These are phyloP conservation scores for Pleurotus citrinopileatus DNA, from an alignment of 768 basidiomycete species.

Conservation along the genomic window DNA sequence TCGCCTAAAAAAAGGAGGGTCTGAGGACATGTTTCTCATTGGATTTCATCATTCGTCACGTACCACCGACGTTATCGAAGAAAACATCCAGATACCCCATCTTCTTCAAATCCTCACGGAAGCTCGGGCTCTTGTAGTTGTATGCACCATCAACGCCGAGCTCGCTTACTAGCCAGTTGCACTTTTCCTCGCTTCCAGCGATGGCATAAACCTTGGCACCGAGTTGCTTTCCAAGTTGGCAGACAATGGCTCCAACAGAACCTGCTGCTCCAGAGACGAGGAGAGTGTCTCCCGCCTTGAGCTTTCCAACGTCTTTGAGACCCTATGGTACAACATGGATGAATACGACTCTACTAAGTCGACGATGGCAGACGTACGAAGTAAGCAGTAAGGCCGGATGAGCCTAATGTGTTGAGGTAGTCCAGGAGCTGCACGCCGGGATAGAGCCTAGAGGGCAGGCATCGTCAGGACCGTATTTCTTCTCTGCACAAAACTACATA, in stretches of 20 bases:
- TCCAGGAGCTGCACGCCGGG: constrained; percentile 65
- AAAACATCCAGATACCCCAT: constrained; percentile 81
- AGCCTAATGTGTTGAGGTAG: constrained; percentile 78
- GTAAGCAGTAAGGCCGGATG: constrained; percentile 82
- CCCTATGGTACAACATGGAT: constrained; percentile 46
- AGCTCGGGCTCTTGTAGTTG: constrained; percentile 83
- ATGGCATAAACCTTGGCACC: constrained; percentile 87
- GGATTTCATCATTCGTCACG: constrained; percentile 11
- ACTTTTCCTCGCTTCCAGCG: constrained; percentile 83
- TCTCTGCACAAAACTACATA: constrained; percentile 30
- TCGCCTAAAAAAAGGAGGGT: constrained; percentile 46
- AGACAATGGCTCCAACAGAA: constrained; percentile 79
- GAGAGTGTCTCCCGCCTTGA: constrained; percentile 83
- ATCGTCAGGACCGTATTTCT: neutral
- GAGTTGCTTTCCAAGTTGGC: constrained; percentile 77
- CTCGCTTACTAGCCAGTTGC: constrained; percentile 80
- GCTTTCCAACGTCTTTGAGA: constrained; percentile 71
- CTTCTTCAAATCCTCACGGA: constrained; percentile 68
- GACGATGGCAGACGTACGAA: constrained; percentile 49
- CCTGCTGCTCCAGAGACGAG: constrained; percentile 91
- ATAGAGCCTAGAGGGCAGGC: neutral
- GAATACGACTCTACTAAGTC: neutral
- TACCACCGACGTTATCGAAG: constrained; percentile 80
- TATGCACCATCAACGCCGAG: constrained; percentile 80
- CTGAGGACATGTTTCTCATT: too few relatives aligned